phyloP scores from a whole-genome alignment of 139 green algal genomes.

The Coelastrella sp. region DNA sequence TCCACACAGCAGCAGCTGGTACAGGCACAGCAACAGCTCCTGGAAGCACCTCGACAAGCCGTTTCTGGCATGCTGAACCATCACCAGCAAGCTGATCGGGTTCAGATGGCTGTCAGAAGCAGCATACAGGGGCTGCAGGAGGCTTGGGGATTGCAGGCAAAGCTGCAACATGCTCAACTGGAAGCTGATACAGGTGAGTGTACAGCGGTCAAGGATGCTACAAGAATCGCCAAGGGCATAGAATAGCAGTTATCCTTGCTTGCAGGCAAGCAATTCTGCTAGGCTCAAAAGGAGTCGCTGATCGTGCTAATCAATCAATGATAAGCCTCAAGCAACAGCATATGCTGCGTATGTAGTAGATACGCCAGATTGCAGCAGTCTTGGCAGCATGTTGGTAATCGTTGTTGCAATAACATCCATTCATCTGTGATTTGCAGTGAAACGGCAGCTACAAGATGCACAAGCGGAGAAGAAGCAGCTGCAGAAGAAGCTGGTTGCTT shows the following conservation, averaged over 20 bases:
- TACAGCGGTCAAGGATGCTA: too few relatives aligned
- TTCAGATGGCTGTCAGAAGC: conserved; percentile 38
- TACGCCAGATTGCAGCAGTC: not conserved
- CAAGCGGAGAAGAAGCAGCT: conserved; percentile 37
- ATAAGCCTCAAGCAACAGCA: too few relatives aligned
- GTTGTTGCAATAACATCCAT: too few relatives aligned
- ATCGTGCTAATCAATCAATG: too few relatives aligned
- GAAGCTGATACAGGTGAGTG: conserved; percentile 24
- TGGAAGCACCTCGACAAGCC: not conserved
- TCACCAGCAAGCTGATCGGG: conserved; percentile 19
- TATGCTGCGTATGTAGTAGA: too few relatives aligned
- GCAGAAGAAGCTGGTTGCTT: conserved; percentile 50
- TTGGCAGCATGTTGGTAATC: too few relatives aligned
- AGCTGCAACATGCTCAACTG: conserved; percentile 39
- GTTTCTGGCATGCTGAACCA: not conserved
- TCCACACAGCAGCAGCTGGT: conserved; percentile 30
- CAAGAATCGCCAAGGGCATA: too few relatives aligned
- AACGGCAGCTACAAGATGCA: conserved; percentile 38
- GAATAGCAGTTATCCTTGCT: too few relatives aligned
- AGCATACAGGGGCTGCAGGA: conserved; percentile 43
- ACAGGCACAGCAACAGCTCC: conserved; percentile 27
- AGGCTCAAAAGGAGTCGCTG: too few relatives aligned
- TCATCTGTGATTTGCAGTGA: not conserved
- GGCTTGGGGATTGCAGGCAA: conserved; percentile 6
- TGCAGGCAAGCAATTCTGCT: too few relatives aligned